These are phyloP conservation scores for Clavispora phyllophila DNA, from an alignment of 805 yeast species.

Conservation along the genomic window DNA sequence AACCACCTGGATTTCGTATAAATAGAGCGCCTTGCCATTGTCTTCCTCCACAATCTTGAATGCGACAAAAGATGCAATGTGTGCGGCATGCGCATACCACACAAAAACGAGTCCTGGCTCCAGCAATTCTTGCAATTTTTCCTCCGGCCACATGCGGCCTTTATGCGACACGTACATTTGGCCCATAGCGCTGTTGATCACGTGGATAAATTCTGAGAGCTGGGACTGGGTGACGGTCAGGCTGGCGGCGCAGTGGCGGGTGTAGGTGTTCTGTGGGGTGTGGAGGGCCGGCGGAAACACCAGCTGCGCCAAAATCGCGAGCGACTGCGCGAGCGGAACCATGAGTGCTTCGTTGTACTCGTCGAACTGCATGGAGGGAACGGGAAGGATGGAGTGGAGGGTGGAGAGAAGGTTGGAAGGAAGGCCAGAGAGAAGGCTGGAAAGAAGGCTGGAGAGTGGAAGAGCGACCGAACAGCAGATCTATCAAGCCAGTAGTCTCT, in stretches of 20 bases:
- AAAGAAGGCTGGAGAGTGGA: no score
- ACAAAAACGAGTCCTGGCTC: slow-evolving; percentile 45
- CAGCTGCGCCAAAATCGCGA: slow-evolving; percentile 5
- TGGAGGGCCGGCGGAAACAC: slow-evolving; percentile 5
- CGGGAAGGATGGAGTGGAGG: background rate
- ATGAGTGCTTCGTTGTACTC: slow-evolving; percentile 9
- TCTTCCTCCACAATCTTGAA: slow-evolving; percentile 40
- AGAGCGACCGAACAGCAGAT: no score
- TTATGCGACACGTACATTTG: slow-evolving; percentile 20
- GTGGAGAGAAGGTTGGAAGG: no score
- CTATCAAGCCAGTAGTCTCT: no score
- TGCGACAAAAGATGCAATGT: slow-evolving; percentile 43
- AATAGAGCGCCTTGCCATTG: slow-evolving; percentile 34
- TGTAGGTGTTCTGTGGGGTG: background rate
- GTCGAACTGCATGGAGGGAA: slow-evolving; percentile 6
- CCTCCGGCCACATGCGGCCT: slow-evolving; percentile 38
- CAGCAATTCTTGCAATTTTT: slow-evolving; percentile 41
- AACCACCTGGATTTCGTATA: slow-evolving; percentile 53
- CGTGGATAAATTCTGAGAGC: slow-evolving; percentile 12
- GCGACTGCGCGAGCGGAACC: slow-evolving; percentile 5
- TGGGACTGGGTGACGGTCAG: background rate
- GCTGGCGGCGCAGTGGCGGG: background rate
- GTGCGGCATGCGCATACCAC: slow-evolving; percentile 18
- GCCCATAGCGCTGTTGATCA: slow-evolving; percentile 27
- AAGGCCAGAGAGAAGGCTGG: no score